A percentile compares a stretch with the other conserved stretches of the same genome.
phyloP scores from a whole-genome alignment of 306 rosid species.

The Datisca glomerata region DNA sequence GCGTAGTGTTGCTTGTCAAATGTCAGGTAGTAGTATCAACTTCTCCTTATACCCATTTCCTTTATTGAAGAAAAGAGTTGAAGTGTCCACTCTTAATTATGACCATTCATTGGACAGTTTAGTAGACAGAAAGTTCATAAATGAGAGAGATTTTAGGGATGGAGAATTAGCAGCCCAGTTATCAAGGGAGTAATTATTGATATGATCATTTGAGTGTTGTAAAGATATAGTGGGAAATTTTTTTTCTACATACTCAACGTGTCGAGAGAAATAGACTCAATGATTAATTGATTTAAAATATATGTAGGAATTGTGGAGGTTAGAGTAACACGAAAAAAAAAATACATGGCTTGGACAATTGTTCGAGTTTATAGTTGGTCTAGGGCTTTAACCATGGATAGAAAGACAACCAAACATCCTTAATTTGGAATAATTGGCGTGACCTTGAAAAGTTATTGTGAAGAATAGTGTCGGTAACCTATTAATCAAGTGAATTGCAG shows the following conservation, averaged over 20 bases:
- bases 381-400: neutral
- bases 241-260: neutral
- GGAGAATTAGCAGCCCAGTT: neutral
- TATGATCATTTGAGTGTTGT: neutral
- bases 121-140: too few relatives aligned
- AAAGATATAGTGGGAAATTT: neutral
- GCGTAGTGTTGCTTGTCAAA: too few relatives aligned
- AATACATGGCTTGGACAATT: neutral
- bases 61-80: too few relatives aligned
- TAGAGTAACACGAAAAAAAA: constrained; percentile 1
- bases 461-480: too few relatives aligned
- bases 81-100: too few relatives aligned
- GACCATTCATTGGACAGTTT: too few relatives aligned
- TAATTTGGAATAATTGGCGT: neutral
- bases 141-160: neutral
- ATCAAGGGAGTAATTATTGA: neutral
- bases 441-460: too few relatives aligned
- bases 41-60: too few relatives aligned
- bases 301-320: neutral
- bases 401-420: too few relatives aligned
- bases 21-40: too few relatives aligned
- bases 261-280: neutral
- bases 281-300: neutral
- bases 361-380: neutral
- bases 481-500: neutral